Base-by-base conservation (phyloP, 2,329 filamentous ascomycete species). In the Fusarium poae region DNA sequence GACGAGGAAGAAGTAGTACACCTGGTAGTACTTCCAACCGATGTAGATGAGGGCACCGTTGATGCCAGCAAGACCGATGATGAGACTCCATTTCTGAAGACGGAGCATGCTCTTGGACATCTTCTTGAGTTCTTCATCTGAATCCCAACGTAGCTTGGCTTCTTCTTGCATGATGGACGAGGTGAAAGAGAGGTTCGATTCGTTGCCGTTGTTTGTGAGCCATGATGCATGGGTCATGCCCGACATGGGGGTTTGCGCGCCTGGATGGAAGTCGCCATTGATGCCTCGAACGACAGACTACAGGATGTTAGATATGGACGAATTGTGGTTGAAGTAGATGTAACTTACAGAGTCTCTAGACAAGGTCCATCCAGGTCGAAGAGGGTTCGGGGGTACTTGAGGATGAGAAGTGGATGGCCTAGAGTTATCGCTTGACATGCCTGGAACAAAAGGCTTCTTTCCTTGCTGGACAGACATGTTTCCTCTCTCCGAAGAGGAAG, bases 1-100 rank as follows among this genome's bases (percentile, higher is more conserved):
- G 0, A 82, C 72, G 20, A 84, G 80, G 53, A 83, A 80, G 54
- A 82, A 78, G 65, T 82, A 81, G 66, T 80, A 81, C 18, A 79
- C 75, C 56, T 83, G 76, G 67, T 78, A 80, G 44, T 79, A 82
- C 44, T 69, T 75, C 62, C 76, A 74, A 2, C 79, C 76, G 9
- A 81, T 67, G 23, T 76, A 80, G 59, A 81, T 81, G 37, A 81
- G 74, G 2, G 58, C 67, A 4, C 68, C 79, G 50, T 81, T 81
- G 66, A 81, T 67, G 3, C 72, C 52, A 34, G 71, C 60, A 11
- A 81, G 72, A 1, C 79, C 79, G 16, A 75, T 58, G 32, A 81
- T 79, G 34, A 81, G 75, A 20, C 76, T 72, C 77, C 77, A 81
- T 71, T 81, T 81, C 29, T 81, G 80, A 11, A 81, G 67, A 4